Evolutionary conservation across 768 basidiomycete genomes (phyloP), one percentile per base, ranked within the genome.

Genomic region (Piloderma croceum): DNA sequence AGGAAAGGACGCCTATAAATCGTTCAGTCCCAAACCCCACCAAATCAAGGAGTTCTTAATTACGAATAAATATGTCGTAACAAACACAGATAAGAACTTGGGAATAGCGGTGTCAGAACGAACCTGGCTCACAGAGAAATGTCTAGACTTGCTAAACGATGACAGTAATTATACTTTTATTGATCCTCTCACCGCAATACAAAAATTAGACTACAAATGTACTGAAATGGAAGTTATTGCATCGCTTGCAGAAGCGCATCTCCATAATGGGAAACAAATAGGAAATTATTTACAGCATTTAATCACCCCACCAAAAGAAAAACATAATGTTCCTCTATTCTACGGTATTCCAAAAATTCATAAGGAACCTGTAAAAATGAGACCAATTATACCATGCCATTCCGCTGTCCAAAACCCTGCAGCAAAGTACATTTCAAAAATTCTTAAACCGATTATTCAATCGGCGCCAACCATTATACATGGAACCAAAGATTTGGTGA

Each of bases 261-360:
- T n/a, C n/a, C 24, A 29, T 17, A 18, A 7, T 11, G 29, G 43
- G 31, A 34, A 43, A 12, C 50, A 54, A 35, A 24, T 54, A 2
- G 21, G n/a, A 17, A 41, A 41, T 21, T 51, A 39, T 21, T 45
- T 50, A 31, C 43, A 19, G n/a, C n/a, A n/a, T n/a, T n/a, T n/a
- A n/a, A n/a, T n/a, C n/a, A n/a, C n/a, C n/a, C n/a, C n/a, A n/a
- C n/a, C 36, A 36, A 43, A 37, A 23, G 12, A 22, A 13, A 22
- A 21, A 39, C 45, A 45, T 19, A 34, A 15, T 24, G 34, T 44
- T 21, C 51, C 46, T 4, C n/a, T 34, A 21, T 56, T 58, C 38
- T 50, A 53, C 31, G 58, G 58, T 5, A 62, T 63, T n/a, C 62
- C 62, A 11, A 62, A 62, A 41, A 62, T 62, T 4, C 62, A 64